phyloP scores from a whole-genome alignment of 2,329 filamentous ascomycete species.

The Beauveria sp. region DNA sequence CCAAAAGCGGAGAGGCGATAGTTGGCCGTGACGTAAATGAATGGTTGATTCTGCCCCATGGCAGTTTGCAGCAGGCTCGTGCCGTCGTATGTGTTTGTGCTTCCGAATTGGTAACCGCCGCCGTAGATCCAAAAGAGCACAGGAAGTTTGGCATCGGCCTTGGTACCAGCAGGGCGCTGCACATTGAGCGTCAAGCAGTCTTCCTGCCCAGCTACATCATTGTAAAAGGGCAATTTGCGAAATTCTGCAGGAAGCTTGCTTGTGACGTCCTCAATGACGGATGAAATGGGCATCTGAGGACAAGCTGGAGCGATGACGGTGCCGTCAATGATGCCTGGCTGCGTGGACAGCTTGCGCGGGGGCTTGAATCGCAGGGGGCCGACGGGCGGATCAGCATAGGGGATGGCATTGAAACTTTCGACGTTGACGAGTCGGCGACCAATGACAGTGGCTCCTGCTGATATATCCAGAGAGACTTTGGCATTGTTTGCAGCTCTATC shows the following conservation, averaged over 20 bases:
- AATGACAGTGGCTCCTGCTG: not conserved
- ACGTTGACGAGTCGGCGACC: not conserved
- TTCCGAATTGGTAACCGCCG: slow-evolving; percentile 36
- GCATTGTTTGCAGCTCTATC: too few relatives aligned
- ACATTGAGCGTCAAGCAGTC: slow-evolving; percentile 45
- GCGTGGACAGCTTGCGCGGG: slow-evolving; percentile 38
- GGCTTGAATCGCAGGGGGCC: slow-evolving; percentile 50
- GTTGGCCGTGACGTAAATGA: slow-evolving; percentile 58
- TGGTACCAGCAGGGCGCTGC: slow-evolving; percentile 36
- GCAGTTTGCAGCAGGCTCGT: slow-evolving; percentile 25
- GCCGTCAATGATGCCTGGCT: slow-evolving; percentile 35
- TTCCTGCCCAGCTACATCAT: slow-evolving; percentile 35
- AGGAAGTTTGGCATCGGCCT: slow-evolving; percentile 37
- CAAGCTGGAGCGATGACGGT: slow-evolving; percentile 39
- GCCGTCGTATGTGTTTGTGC: slow-evolving; percentile 31
- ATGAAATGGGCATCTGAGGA: slow-evolving; percentile 50
- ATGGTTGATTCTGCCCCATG: slow-evolving; percentile 40
- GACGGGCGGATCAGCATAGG: slow-evolving; percentile 54
- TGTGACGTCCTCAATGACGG: slow-evolving; percentile 23
- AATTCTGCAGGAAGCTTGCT: slow-evolving; percentile 30
- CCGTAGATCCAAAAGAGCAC: slow-evolving; percentile 53
- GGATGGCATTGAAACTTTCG: slow-evolving; percentile 49
- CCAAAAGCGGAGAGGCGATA: slow-evolving; percentile 58
- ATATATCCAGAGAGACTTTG: too few relatives aligned
- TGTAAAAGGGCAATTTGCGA: slow-evolving; percentile 36